A percentile compares a stretch with the other conserved stretches of the same genome.
phyloP scores from a whole-genome alignment of 495 filamentous ascomycete genomes.

The Aspergillus avenaceus region DNA sequence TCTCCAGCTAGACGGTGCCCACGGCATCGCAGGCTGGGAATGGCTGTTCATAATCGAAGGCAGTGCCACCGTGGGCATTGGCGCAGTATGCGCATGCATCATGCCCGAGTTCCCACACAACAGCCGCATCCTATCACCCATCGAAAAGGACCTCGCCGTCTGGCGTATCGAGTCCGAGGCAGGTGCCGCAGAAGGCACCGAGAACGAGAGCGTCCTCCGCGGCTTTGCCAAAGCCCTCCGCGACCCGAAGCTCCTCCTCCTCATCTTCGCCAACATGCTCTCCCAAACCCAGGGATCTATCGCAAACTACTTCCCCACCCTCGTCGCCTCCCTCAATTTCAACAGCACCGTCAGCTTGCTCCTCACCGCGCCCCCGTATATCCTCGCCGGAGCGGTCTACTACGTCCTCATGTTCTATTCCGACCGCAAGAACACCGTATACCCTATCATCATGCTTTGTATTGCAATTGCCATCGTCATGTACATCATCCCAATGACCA shows the following conservation, averaged over 20 bases:
- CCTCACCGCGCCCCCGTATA: slow-evolving; percentile 14
- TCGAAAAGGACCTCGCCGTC: slow-evolving; percentile 24
- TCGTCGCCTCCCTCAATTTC: slow-evolving; percentile 5
- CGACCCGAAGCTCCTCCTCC: slow-evolving; percentile 21
- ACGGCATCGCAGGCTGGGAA: slow-evolving; percentile 47
- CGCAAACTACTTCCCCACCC: slow-evolving; percentile 12
- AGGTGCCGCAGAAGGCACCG: slow-evolving; percentile 22
- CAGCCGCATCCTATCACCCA: slow-evolving; percentile 19
- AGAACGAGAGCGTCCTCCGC: slow-evolving; percentile 13
- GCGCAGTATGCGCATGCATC: slow-evolving; percentile 32
- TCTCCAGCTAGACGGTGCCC: slow-evolving; percentile 40
- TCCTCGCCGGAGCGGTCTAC: slow-evolving; percentile 23
- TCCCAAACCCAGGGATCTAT: slow-evolving; percentile 26
- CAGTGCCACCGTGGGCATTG: slow-evolving; percentile 37
- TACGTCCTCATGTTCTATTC: slow-evolving; percentile 24
- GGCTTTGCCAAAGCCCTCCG: slow-evolving; percentile 21
- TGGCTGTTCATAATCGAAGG: slow-evolving; percentile 48
- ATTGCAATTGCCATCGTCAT: slow-evolving; percentile 19
- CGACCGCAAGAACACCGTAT: slow-evolving; percentile 22
- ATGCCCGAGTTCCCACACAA: slow-evolving; percentile 37
- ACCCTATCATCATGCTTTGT: slow-evolving; percentile 18
- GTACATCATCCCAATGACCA: slow-evolving; percentile 25
- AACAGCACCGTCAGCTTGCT: slow-evolving; percentile 4
- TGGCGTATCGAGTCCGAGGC: slow-evolving; percentile 28
- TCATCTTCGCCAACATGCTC: slow-evolving; percentile 26